Evolutionary conservation across 2,329 filamentous ascomycete genomes (phyloP), one percentile per base, ranked within the genome.

Genomic region (Fusarium graminum): DNA sequence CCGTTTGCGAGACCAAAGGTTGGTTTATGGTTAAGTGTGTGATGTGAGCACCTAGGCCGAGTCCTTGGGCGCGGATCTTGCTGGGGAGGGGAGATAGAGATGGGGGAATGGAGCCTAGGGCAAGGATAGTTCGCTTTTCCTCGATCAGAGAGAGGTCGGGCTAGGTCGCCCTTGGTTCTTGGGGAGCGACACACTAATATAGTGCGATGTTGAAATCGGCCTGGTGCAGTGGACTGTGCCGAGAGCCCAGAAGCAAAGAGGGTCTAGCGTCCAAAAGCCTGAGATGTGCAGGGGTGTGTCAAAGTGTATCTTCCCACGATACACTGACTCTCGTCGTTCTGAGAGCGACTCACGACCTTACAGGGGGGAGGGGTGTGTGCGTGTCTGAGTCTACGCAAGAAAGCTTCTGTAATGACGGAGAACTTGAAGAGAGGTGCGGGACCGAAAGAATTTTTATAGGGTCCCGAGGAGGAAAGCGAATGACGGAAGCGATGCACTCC

Each of bases 101-200:
- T 67, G 64, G 67, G 70, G 69, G 63, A 59, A 69, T 67, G 64
- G 67, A 68, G 70, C 57, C 67, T 68, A 70, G 69, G 63, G 72
- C 73, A 74, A 74, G 73, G 74, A 74, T 75, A 63, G 66, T 67
- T 69, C 70, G 59, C 66, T 67, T 68, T 71, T 68, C 61, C 71
- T 65, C 70, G 72, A 75, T 74, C 74, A 74, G 55, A 69, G 64
- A 68, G 68, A 73, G 64, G 70, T 74, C 69, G 63, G 71, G 65
- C 72, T 74, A 75, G 59, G 61, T 65, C 54, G 59, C 70, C 65
- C 69, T 71, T 74, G 70, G 67, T 71, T 74, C 74, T 76, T 77
- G 75, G 76, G 77, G 75, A 77, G 74, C 69, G 70, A 72, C 70
- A 71, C 73, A 77, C 77, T 79, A 79, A 77, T 79, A 78, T 78